These are phyloP conservation scores for Remersonia thermophila DNA, from an alignment of 2,329 filamentous ascomycete genomes.

Conservation along the genomic window DNA sequence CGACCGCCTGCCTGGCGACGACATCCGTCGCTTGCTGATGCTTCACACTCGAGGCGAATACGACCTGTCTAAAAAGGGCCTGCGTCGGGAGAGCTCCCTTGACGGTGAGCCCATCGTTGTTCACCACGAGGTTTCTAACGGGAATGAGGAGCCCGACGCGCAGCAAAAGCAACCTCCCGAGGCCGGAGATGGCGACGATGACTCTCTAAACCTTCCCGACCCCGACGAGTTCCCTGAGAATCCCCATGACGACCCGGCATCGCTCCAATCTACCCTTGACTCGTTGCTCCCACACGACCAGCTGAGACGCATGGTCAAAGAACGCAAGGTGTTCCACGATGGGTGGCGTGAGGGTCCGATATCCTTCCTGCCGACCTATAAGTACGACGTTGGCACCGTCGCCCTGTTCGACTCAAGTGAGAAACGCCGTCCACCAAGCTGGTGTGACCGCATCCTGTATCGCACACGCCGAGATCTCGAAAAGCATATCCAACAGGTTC, in stretches of 20 bases:
- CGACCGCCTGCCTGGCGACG: slow-evolving; percentile 75
- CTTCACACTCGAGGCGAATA: slow-evolving; percentile 75
- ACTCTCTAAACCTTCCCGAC: slow-evolving; percentile 39
- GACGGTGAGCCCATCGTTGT: slow-evolving; percentile 41
- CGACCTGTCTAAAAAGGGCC: slow-evolving; percentile 35
- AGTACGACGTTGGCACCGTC: slow-evolving; percentile 91
- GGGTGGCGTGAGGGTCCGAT: slow-evolving; percentile 87
- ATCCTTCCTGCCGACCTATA: slow-evolving; percentile 86
- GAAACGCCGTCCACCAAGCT: slow-evolving; percentile 83
- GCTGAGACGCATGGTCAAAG: slow-evolving; percentile 58
- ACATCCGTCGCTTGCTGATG: slow-evolving; percentile 73
- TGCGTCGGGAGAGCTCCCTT: slow-evolving; percentile 23
- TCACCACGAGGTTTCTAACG: slow-evolving; percentile 29
- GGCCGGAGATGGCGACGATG: slow-evolving; percentile 24
- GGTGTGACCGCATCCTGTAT: slow-evolving; percentile 91
- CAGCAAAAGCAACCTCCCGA: not conserved
- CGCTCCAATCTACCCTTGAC: slow-evolving; percentile 75
- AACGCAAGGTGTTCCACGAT: slow-evolving; percentile 73
- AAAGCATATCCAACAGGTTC: slow-evolving; percentile 48
- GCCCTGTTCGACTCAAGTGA: slow-evolving; percentile 91
- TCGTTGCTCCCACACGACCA: slow-evolving; percentile 88
- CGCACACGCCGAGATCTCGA: slow-evolving; percentile 61
- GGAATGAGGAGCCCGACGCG: slow-evolving; percentile 30
- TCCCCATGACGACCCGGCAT: slow-evolving; percentile 65
- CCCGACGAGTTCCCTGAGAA: slow-evolving; percentile 57